Evolutionary conservation across 73 alveolate genomes (phyloP), one percentile per base, ranked within the genome.

Genomic region (Loxodes magnus): DNA sequence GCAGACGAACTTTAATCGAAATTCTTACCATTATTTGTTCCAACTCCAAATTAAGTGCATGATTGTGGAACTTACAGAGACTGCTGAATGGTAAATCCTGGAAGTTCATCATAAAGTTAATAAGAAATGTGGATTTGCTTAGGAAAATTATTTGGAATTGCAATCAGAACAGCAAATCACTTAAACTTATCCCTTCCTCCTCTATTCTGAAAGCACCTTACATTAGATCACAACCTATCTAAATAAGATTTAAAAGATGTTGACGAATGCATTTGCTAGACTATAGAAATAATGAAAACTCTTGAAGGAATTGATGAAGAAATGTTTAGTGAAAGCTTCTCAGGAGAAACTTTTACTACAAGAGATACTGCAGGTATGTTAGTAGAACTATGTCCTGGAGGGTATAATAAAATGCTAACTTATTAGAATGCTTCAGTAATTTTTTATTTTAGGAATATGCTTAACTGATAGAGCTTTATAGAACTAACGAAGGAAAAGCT

Each of bases 1-100:
- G 64, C 60, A 39, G 62, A 79, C 12, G 97, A 86, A 56, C 75
- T 86, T 9, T 84, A 81, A 62, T 65, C 88, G 44, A 36, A 43
- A 44, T 72, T 82, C 28, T 51, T 86, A 28, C 60, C 73, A n/a
- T 58, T 86, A n/a, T 58, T 86, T 39, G 82, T 86, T 25, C 94
- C 94, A 1, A 67, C 90, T 17, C 77, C 86, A 30, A 86, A 86
- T 58, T 67, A 86, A 35, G 67, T 64, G 62, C 62, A 77, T 56
- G 80, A 81, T 43, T 51, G 63, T 23, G 97, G 97, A 0, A 71
- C 67, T 2, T 52, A 67, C 29, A 59, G 93, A 66, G 97, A 86
- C 60, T 74, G 79, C 49, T 86, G 97, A 94, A 65, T 77, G 0
- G 71, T 86, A 22, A 86, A 86, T 50, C 94, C 97, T 0, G 69